Base-by-base conservation (phyloP, 768 basidiomycete species). In the Chalciporus sphaerocephalus region DNA sequence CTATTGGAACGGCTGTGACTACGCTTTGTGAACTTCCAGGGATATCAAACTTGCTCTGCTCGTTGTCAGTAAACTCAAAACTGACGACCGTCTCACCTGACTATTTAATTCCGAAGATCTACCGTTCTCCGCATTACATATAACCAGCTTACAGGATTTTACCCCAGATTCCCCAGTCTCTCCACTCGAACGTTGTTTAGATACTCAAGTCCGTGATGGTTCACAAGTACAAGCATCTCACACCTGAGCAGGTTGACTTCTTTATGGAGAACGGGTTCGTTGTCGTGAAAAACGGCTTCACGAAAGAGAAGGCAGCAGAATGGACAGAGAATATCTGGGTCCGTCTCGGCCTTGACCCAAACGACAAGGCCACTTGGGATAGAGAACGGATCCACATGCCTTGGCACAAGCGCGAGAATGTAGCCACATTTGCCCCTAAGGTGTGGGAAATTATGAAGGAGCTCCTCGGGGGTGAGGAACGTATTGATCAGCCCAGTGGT, bases 181-280 rank as follows among this genome's bases (percentile, higher is more conserved):
- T n/a, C 34, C 9, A 3, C 2, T 33, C 11, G 4, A 30, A n/a
- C n/a, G n/a, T 27, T 25, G 21, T 38, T 27, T 18, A 25, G 17
- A 4, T 5, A 32, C 16, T 4, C 20, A n/a, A 25, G 9, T 15
- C 36, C 32, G 39, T 44, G 23, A 42, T 39, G 40, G 20, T n/a
- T 35, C 18, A 25, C 18, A 23, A 38, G 22, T 23, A 45, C 27
- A 17, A 20, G 23, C n/a, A 68, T 52, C 62, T 75, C 34, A 66
- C 65, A 11, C 52, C 63, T 27, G 76, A 70, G 43, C 74, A 81
- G 48, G 69, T 76, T 25, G 64, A 74, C 33, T 73, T 76, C 51
- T 81, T 82, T 58, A 65, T 83, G 38, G 70, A 75, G 46, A 62
- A 79, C 44, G 80, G 80, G 6, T 82, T 75, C 48, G 59, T 81